Evolutionary conservation across 2,329 filamentous ascomycete species (phyloP).

Genomic region (Calonectria crousiana): DNA sequence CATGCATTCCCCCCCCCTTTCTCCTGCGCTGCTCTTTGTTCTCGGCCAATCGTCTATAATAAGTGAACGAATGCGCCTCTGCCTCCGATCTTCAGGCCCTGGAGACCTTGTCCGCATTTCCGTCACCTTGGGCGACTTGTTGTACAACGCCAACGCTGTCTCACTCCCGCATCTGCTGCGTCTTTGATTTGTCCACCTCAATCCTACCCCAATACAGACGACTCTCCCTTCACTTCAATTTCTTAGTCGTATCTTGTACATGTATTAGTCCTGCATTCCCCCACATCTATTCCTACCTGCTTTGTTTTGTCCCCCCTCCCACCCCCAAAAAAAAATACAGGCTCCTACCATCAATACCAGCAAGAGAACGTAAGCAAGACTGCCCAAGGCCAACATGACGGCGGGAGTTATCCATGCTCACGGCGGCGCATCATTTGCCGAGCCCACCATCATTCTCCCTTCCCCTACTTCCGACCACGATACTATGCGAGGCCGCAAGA

Average conservation of each 20-base stretch:
- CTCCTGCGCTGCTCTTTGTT: not conserved
- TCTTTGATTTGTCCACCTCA: conserved; percentile 16
- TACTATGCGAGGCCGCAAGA: conserved; percentile 53
- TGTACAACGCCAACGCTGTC: conserved; percentile 11
- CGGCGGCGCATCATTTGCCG: conserved; percentile 36
- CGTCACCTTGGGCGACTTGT: conserved; percentile 4
- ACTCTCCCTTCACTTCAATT: conserved; percentile 5
- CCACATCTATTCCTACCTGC: conserved; percentile 10
- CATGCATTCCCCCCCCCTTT: conserved; percentile 8
- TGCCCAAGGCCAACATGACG: conserved; percentile 38
- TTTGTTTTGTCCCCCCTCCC: not conserved
- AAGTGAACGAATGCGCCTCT: conserved; percentile 21
- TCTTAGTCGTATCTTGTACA: conserved; percentile 18
- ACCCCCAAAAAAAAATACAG: not conserved
- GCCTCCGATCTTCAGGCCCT: not conserved
- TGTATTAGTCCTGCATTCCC: conserved; percentile 12
- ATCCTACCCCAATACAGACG: conserved; percentile 24
- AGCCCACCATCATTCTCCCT: conserved; percentile 37
- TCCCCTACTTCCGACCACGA: conserved; percentile 45
- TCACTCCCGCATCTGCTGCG: conserved; percentile 14
- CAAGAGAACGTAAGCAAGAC: conserved; percentile 11
- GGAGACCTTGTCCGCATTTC: conserved; percentile 4
- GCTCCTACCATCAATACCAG: not conserved
- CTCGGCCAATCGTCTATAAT: conserved; percentile 19
- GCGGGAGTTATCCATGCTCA: conserved; percentile 38